phyloP scores from a whole-genome alignment of 345 rosid genomes.

The Psidium guajava region DNA sequence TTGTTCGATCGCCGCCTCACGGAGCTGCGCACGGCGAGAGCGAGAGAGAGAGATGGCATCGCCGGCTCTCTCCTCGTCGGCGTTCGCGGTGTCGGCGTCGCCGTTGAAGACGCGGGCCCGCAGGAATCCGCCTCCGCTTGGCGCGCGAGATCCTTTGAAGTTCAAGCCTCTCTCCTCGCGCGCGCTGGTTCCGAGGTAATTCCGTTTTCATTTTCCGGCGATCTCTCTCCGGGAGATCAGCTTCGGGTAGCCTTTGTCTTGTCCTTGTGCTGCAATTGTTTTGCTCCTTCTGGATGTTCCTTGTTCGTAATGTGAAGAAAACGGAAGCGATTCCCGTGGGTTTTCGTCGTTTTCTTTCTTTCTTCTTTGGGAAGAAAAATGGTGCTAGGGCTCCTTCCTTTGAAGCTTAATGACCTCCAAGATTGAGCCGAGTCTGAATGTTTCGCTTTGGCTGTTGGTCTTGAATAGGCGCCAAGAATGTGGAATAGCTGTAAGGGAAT shows the following conservation, averaged over 20 bases:
- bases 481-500: not conserved
- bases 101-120: conserved; percentile 1
- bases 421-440: not conserved
- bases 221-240: not conserved
- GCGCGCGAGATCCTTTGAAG: conserved; percentile 11
- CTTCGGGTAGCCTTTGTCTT: not conserved
- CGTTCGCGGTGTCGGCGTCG: conserved; percentile 6
- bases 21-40: not conserved
- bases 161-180: conserved; percentile 4
- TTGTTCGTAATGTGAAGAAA: not conserved
- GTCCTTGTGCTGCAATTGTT: not conserved
- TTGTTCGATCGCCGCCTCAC: not conserved
- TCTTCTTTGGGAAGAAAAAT: too few species aligned
- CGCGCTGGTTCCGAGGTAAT: not conserved
- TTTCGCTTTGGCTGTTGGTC: not conserved
- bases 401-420: not conserved
- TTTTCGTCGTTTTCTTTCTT: not conserved
- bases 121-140: conserved; percentile 10
- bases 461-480: not conserved
- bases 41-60: conserved; percentile 7
- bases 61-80: conserved; percentile 8
- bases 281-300: not conserved
- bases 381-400: not conserved
- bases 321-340: not conserved
- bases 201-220: not conserved